phyloP scores from a whole-genome alignment of 306 rosid genomes.

The Cyamopsis tetragonoloba region DNA sequence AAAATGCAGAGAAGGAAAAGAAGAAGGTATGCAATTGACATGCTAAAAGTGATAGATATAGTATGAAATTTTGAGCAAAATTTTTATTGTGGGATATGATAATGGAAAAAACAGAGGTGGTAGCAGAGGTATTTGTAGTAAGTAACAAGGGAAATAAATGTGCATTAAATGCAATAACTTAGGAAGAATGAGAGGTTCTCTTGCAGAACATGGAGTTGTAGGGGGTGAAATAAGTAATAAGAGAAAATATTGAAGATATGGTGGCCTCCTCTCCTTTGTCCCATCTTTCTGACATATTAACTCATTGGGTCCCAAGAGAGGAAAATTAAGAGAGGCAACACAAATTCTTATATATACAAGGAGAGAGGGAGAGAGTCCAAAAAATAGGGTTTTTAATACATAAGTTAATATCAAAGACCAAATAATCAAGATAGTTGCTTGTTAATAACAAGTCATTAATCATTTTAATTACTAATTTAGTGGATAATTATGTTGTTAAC shows the following conservation, averaged over 20 bases:
- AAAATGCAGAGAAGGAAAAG: conserved; percentile 54
- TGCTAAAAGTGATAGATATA: neutral
- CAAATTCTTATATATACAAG: conserved; percentile 29
- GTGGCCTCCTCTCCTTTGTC: conserved; percentile 40
- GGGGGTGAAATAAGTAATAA: conserved; percentile 40
- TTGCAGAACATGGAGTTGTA: conserved; percentile 59
- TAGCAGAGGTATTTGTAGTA: conserved; percentile 28
- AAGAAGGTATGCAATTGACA: conserved; percentile 45
- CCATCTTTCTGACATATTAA: conserved; percentile 36
- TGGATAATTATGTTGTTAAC: no score
- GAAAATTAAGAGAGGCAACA: conserved; percentile 35
- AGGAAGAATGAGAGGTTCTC: conserved; percentile 33
- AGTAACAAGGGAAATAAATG: conserved; percentile 27
- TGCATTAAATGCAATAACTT: conserved; percentile 52
- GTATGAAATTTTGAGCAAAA: conserved; percentile 4
- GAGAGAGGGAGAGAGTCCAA: neutral
- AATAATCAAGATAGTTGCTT: no score
- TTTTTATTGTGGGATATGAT: neutral
- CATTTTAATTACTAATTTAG: no score
- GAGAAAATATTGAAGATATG: conserved; percentile 37
- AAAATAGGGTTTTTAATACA: no score
- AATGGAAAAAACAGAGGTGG: conserved; percentile 17
- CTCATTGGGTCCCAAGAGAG: conserved; percentile 54
- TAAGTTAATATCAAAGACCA: no score
- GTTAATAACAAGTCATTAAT: no score